phyloP scores from a whole-genome alignment of 2,329 filamentous ascomycete species.

The Pestalotiopsis sp. region DNA sequence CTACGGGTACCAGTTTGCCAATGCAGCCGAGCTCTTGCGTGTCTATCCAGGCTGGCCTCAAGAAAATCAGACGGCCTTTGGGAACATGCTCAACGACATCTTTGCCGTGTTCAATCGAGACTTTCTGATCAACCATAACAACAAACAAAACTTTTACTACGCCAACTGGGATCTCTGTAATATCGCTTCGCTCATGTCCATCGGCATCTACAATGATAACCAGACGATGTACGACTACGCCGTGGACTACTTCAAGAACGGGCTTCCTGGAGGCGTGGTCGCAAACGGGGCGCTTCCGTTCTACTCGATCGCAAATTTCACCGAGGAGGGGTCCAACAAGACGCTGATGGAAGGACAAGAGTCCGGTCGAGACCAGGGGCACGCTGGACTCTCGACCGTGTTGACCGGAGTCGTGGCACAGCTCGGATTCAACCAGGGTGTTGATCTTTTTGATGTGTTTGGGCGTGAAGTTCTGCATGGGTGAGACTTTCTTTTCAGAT shows the following conservation, averaged over 20 bases:
- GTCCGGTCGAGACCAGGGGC: conserved; percentile 47
- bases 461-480: conserved; percentile 34
- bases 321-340: conserved; percentile 31
- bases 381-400: conserved; percentile 41
- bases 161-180: conserved; percentile 50
- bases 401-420: conserved; percentile 43
- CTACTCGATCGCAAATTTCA: conserved; percentile 22
- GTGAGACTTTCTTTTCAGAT: neutral
- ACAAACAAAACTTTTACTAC: conserved; percentile 36
- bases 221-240: conserved; percentile 41
- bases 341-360: conserved; percentile 42
- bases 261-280: conserved; percentile 39
- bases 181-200: conserved; percentile 41
- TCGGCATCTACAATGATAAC: conserved; percentile 46
- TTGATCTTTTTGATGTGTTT: conserved; percentile 38
- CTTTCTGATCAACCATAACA: conserved; percentile 41
- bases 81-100: conserved; percentile 35
- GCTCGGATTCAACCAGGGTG: conserved; percentile 44
- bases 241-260: conserved; percentile 41
- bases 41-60: conserved; percentile 34
- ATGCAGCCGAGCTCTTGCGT: conserved; percentile 45
- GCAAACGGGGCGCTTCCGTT: conserved; percentile 21
- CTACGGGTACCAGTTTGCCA: conserved; percentile 49
- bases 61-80: conserved; percentile 22
- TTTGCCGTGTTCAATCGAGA: conserved; percentile 40